phyloP scores from a whole-genome alignment of 2,329 filamentous ascomycete genomes.

The Lachnellula subtilissima region DNA sequence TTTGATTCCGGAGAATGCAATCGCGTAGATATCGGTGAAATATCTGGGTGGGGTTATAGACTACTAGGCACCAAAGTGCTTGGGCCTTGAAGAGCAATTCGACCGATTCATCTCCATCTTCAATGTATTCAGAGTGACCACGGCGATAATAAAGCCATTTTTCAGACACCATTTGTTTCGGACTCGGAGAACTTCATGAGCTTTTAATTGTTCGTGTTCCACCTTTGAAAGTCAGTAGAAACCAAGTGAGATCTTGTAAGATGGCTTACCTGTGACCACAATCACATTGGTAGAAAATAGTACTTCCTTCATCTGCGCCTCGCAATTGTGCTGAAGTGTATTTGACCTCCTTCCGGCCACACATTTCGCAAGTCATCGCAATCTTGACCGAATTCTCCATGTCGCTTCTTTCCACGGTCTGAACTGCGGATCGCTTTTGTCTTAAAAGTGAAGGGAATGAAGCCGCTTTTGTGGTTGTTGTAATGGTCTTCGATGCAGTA shows the following conservation, averaged over 20 bases:
- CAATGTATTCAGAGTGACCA: background rate
- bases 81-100: conserved; percentile 27
- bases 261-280: conserved; percentile 73
- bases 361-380: conserved; percentile 70
- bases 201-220: conserved; percentile 34
- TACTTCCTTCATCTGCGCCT: conserved; percentile 91
- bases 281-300: conserved; percentile 83
- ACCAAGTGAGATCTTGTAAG: background rate
- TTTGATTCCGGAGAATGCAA: conserved; percentile 63
- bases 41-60: conserved; percentile 12
- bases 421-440: conserved; percentile 80
- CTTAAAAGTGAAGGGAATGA: conserved; percentile 89
- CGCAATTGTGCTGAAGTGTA: conserved; percentile 83
- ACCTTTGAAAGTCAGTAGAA: conserved; percentile 21
- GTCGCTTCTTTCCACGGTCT: conserved; percentile 73
- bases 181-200: background rate
- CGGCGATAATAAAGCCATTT: background rate
- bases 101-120: background rate
- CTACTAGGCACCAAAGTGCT: conserved; percentile 31
- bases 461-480: conserved; percentile 79
- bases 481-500: conserved; percentile 67
- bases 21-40: conserved; percentile 10
- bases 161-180: background rate
- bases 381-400: conserved; percentile 68
- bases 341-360: conserved; percentile 75